A percentile compares a stretch with the other conserved stretches of the same genome.
phyloP scores from a whole-genome alignment of 2,329 filamentous ascomycete genomes.

The Metarhizium sp. region DNA sequence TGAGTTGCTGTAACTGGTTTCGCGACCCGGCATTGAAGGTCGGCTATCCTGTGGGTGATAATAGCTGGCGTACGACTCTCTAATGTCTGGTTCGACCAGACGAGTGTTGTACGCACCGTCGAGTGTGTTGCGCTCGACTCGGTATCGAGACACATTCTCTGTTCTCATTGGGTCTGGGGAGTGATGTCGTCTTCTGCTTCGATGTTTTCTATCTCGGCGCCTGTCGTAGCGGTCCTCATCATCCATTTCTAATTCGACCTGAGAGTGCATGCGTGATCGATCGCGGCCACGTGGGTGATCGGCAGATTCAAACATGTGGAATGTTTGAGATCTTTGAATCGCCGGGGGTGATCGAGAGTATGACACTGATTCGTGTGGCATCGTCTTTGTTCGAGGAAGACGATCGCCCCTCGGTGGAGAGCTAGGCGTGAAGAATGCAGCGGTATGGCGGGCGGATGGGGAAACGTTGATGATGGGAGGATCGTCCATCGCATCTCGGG shows the following conservation, averaged over 20 bases:
- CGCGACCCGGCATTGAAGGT: constrained; percentile 20
- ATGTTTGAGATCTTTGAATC: constrained; percentile 25
- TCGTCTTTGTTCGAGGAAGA: constrained; percentile 24
- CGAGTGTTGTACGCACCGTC: constrained; percentile 20
- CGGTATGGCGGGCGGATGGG: constrained; percentile 19
- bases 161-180: constrained; percentile 20
- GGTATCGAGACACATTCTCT: constrained; percentile 19
- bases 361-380: constrained; percentile 18
- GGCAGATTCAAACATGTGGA: constrained; percentile 14
- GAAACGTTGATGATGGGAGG: constrained; percentile 19
- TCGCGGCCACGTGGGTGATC: constrained; percentile 25
- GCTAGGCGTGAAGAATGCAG: constrained; percentile 14
- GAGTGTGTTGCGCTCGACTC: constrained; percentile 20
- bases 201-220: constrained; percentile 23
- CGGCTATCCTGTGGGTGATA: constrained; percentile 17
- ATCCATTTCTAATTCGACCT: constrained; percentile 24
- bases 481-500: constrained; percentile 22
- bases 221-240: constrained; percentile 23
- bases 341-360: constrained; percentile 19
- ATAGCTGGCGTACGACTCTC: constrained; percentile 15
- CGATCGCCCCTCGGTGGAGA: constrained; percentile 23
- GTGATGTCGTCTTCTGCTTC: constrained; percentile 24
- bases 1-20: constrained; percentile 20
- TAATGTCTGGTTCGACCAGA: constrained; percentile 14
- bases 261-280: constrained; percentile 27